Base-by-base conservation (phyloP, 2,329 filamentous ascomycete genomes). In the Fusarium sp. region DNA sequence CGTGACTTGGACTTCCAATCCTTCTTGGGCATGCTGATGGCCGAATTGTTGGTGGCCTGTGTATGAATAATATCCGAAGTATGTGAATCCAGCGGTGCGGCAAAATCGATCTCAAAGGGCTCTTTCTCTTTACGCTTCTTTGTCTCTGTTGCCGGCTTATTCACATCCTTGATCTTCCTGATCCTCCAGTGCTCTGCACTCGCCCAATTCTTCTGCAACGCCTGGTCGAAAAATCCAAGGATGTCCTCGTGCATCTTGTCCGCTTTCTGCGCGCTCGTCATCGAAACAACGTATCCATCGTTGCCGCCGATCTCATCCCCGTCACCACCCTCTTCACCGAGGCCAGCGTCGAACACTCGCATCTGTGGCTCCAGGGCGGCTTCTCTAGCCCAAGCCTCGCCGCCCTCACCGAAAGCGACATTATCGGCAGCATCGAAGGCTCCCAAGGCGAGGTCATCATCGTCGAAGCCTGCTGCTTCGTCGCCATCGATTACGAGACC, bases 111-210 rank as follows among this genome's bases (percentile, higher is more conserved):
- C 79, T 96, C 93, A 79, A 99, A 99, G 0, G 93, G 92, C 79
- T 98, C 95, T 82, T 98, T 99, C 81, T 98, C 96, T 82, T 98
- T 98, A 71, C 95, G 90, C 77, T 91, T 90, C 72, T 89, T 91
- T 78, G 81, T 88, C 57, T 84, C 82, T 20, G 89, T 86, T 14
- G 88, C 85, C 13, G 90, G 87, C 81, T 95, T 95, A 77, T 86
- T 88, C 78, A 87, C 84, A 72, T 92, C 90, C 78, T 98, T 98
- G 82, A 99, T 96, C 79, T 95, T 94, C 71, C 93, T 90, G 79
- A 99, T 98, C 75, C 95, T 92, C 96, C 96, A 99, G 82, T 99
- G 96, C 81, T 98, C 96, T n/a, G 96, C 95, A 54, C 95, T 97
- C 11, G 93, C 92, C 95, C 96, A 99, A 78, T 98, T 98, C 87